These are phyloP conservation scores for Diaporthe vexans DNA, from an alignment of 2,329 filamentous ascomycete species.

Conservation along the genomic window DNA sequence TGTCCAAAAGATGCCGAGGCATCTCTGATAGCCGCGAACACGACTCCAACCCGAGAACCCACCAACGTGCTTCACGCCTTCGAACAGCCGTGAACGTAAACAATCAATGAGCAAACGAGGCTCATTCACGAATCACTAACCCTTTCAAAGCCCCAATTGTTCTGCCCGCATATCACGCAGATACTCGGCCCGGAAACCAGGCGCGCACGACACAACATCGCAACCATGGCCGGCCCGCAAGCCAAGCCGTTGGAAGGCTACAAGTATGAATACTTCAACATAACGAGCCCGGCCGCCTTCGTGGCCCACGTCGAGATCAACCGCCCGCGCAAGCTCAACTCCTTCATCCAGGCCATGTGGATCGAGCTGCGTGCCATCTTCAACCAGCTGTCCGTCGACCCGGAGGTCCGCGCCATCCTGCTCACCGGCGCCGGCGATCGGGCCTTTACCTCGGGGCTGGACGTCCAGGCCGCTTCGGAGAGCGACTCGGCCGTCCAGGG, in stretches of 20 bases:
- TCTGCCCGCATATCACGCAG: not conserved
- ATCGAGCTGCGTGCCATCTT: slow-evolving; percentile 83
- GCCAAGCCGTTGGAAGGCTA: slow-evolving; percentile 49
- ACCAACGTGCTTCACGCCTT: not conserved
- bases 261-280: slow-evolving; percentile 76
- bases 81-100: not conserved
- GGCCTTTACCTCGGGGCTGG: slow-evolving; percentile 89
- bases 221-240: slow-evolving; percentile 33
- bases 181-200: not conserved
- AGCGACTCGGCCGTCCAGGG: slow-evolving; percentile 58
- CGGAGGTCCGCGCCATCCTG: slow-evolving; percentile 81
- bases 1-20: slow-evolving; percentile 26
- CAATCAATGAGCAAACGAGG: not conserved
- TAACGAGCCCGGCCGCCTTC: slow-evolving; percentile 78
- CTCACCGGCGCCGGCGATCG: slow-evolving; percentile 85
- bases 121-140: slow-evolving; percentile 1
- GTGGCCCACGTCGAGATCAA: slow-evolving; percentile 96
- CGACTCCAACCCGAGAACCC: not conserved
- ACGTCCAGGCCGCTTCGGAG: slow-evolving; percentile 79
- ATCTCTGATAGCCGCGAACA: slow-evolving; percentile 14
- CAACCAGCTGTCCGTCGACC: slow-evolving; percentile 77
- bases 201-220: not conserved
- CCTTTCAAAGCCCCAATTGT: not conserved
- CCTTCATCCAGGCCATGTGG: slow-evolving; percentile 90
- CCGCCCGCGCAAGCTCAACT: slow-evolving; percentile 87